Evolutionary conservation across 2,329 filamentous ascomycete species (phyloP).

Genomic region (Xylaria sp.): DNA sequence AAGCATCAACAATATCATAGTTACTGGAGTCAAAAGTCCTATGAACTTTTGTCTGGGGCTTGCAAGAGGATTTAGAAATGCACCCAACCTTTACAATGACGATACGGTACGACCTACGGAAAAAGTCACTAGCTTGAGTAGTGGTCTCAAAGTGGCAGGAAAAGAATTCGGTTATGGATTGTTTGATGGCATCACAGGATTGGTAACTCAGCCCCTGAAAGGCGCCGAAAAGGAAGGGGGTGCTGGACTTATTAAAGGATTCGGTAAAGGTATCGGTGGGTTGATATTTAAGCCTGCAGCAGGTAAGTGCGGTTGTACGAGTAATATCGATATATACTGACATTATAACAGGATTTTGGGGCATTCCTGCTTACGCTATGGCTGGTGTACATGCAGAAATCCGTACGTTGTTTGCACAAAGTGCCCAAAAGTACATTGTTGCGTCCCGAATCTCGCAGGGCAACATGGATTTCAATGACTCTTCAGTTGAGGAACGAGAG

Average conservation of each 20-base stretch:
- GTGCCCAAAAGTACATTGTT: conserved; percentile 81
- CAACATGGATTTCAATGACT: conserved; percentile 68
- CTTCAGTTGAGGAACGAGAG: conserved; percentile 67
- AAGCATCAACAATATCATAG: conserved; percentile 76
- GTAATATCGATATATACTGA: conserved; percentile 29
- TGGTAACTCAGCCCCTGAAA: conserved; percentile 80
- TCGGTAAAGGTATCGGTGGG: conserved; percentile 86
- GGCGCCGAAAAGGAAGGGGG: conserved; percentile 73
- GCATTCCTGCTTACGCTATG: conserved; percentile 82
- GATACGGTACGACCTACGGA: conserved; percentile 80
- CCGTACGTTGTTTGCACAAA: conserved; percentile 74
- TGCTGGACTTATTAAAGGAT: conserved; percentile 76
- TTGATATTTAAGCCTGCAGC: conserved; percentile 84
- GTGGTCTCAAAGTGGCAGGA: conserved; percentile 79
- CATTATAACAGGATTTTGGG: conserved; percentile 64
- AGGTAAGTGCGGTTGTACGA: conserved; percentile 58
- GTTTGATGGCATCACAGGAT: conserved; percentile 82
- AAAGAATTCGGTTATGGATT: conserved; percentile 82
- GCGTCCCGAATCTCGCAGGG: conserved; percentile 81
- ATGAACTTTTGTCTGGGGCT: conserved; percentile 86
- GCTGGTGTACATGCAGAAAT: conserved; percentile 84
- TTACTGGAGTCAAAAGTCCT: conserved; percentile 79
- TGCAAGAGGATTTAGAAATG: conserved; percentile 88
- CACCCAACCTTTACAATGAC: conserved; percentile 85
- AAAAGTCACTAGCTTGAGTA: conserved; percentile 80